These are phyloP conservation scores for Lotmaria passim DNA, from an alignment of 208 protist genomes.

Conservation along the genomic window DNA sequence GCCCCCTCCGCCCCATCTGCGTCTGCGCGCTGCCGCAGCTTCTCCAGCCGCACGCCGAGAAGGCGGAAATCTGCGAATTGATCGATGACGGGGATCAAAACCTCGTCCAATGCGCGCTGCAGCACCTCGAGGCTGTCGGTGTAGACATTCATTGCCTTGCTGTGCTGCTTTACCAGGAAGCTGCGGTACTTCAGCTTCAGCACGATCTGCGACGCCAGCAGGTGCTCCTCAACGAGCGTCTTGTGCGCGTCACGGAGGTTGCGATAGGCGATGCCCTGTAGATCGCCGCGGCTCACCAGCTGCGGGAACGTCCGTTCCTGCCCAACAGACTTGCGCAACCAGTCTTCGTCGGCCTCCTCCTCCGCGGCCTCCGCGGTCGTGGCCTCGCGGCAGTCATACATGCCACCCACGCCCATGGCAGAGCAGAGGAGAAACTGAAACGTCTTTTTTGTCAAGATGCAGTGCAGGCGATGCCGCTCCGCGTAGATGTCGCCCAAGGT, in stretches of 20 bases:
- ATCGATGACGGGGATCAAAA: slow-evolving; percentile 60
- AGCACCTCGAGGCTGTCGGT: slow-evolving; percentile 61
- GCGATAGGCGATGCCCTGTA: slow-evolving; percentile 51
- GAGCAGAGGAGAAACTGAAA: slow-evolving; percentile 63
- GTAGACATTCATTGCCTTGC: slow-evolving; percentile 43
- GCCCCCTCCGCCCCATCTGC: slow-evolving; percentile 13
- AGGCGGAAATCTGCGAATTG: slow-evolving; percentile 67
- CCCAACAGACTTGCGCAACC: slow-evolving; percentile 72
- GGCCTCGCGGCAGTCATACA: slow-evolving; percentile 40
- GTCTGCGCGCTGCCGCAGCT: slow-evolving; percentile 44
- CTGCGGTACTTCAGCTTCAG: slow-evolving; percentile 75
- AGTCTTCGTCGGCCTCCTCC: slow-evolving; percentile 7
- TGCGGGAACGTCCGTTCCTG: slow-evolving; percentile 72
- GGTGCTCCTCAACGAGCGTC: slow-evolving; percentile 35
- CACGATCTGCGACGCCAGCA: slow-evolving; percentile 68
- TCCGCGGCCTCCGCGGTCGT: background rate
- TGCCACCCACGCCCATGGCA: slow-evolving; percentile 54
- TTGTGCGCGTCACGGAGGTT: slow-evolving; percentile 42
- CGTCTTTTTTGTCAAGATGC: slow-evolving; percentile 69
- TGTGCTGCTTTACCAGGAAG: slow-evolving; percentile 79
- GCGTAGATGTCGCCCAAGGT: slow-evolving; percentile 67
- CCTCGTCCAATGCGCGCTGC: slow-evolving; percentile 51
- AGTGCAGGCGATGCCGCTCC: slow-evolving; percentile 51
- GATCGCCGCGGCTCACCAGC: slow-evolving; percentile 41
- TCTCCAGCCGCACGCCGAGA: slow-evolving; percentile 69